A percentile compares a stretch with the other conserved stretches of the same genome.
phyloP scores from a whole-genome alignment of 371 early-diverging fungal genomes.

The Enteropsectra breve region DNA sequence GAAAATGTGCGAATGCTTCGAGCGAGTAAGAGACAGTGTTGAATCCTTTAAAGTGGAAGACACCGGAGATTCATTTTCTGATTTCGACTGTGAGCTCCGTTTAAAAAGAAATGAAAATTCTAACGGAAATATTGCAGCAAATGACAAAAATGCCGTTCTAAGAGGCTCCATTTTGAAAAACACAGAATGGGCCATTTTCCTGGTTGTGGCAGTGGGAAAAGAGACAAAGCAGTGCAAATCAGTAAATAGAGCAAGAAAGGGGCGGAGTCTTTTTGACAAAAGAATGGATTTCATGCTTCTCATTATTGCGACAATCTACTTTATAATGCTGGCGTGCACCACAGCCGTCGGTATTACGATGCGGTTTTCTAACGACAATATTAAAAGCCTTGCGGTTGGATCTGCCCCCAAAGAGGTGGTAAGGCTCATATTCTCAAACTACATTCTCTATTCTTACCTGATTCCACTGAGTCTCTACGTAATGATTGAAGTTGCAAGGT shows the following conservation, averaged over 20 bases:
- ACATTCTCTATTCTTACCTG: slow-evolving; percentile 61
- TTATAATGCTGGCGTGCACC: slow-evolving; percentile 47
- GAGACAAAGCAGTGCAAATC: slow-evolving; percentile 75
- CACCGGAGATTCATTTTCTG: slow-evolving; percentile 36
- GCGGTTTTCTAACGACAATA: slow-evolving; percentile 22
- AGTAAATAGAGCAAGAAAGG: slow-evolving; percentile 64
- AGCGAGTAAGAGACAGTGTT: slow-evolving; percentile 12
- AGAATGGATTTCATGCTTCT: slow-evolving; percentile 34
- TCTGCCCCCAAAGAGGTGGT: slow-evolving; percentile 19
- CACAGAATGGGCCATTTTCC: slow-evolving; percentile 71
- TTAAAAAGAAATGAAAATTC: slow-evolving; percentile 26
- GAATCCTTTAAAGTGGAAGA: slow-evolving; percentile 22
- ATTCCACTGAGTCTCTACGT: slow-evolving; percentile 90
- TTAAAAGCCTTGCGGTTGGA: slow-evolving; percentile 31
- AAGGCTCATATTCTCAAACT: slow-evolving; percentile 53
- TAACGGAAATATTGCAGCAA: slow-evolving; percentile 59
- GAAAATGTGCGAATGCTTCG: neutral
- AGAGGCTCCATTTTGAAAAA: slow-evolving; percentile 77
- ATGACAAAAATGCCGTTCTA: slow-evolving; percentile 71
- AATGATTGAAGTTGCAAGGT: slow-evolving; percentile 68
- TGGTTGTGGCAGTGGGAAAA: slow-evolving; percentile 74
- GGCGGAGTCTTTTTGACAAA: slow-evolving; percentile 46
- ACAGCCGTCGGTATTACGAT: slow-evolving; percentile 43
- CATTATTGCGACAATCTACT: slow-evolving; percentile 48
- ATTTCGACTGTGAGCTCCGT: slow-evolving; percentile 38